Percentiles rank a stretch among this genome's conserved stretches.
Evolutionary conservation across 495 filamentous ascomycete genomes (phyloP).

Genomic region (Penicillium malachiteum): DNA sequence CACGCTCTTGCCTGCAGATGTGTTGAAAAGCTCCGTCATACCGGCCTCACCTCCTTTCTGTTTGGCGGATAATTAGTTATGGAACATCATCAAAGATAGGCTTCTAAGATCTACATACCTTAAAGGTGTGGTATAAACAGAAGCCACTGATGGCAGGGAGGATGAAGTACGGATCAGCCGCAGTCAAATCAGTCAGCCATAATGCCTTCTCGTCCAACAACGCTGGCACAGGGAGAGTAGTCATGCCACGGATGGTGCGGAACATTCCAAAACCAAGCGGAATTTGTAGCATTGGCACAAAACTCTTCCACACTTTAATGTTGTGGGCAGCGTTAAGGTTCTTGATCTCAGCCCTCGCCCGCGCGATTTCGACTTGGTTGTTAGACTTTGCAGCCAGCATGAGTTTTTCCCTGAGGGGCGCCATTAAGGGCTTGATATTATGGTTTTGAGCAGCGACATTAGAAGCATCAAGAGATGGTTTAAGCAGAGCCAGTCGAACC

Average conservation of each 20-base stretch:
- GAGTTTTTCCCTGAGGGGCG: constrained; percentile 42
- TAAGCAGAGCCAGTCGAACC: constrained; percentile 65
- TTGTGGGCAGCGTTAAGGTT: constrained; percentile 52
- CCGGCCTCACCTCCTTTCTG: constrained; percentile 57
- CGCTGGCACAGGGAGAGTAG: constrained; percentile 73
- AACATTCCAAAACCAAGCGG: constrained; percentile 79
- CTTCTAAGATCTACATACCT: constrained; percentile 45
- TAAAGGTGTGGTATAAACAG: constrained; percentile 50
- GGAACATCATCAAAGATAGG: background rate
- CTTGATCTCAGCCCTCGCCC: constrained; percentile 43
- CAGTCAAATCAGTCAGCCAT: constrained; percentile 81
- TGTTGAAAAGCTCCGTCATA: constrained; percentile 24
- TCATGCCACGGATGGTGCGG: constrained; percentile 72
- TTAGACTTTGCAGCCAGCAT: constrained; percentile 28
- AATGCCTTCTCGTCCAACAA: constrained; percentile 63
- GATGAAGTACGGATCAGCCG: constrained; percentile 71
- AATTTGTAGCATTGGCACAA: constrained; percentile 63
- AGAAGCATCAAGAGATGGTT: constrained; percentile 57
- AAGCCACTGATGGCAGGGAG: constrained; percentile 53
- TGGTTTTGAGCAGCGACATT: constrained; percentile 56
- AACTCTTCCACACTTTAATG: constrained; percentile 49
- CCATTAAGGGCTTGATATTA: constrained; percentile 38
- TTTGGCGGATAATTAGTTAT: constrained; percentile 5
- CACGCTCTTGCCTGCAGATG: constrained; percentile 48
- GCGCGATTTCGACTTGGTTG: constrained; percentile 44